Evolutionary conservation across 768 basidiomycete genomes (phyloP), one percentile per base, ranked within the genome.

Genomic region (Cantharellus cinnabarinus): DNA sequence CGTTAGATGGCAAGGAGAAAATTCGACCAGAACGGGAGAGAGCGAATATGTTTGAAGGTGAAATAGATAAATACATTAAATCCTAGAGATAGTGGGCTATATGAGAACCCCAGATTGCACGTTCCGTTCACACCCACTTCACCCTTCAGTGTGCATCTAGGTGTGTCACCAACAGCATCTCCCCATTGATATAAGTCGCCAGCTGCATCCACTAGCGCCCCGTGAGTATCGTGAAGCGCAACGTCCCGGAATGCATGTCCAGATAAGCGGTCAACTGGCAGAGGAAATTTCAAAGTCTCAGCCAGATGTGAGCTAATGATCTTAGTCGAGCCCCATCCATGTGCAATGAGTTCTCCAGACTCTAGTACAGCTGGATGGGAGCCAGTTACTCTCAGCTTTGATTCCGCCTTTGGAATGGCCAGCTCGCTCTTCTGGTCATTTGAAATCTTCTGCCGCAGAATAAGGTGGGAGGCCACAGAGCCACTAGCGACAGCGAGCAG

Each of bases 141-240:
- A 60, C 79, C 82, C 59, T 73, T 74, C 53, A 87, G 66, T 0
- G 82, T 83, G 68, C 38, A 70, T 74, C 3, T 82, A 82, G 38
- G 62, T 63, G 66, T 62, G 14, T 73, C 73, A 62, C 74, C 75
- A 68, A 80, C 84, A 0, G 77, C 81, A 48, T 75, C 73, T 0
- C 87, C 87, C 87, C 87, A 90, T 64, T 89, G 85, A 65, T 86
- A 84, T 2, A 88, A 81, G 64, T 91, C 82, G 35, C 88, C 89
- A 42, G 77, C 75, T 4, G 79, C 79, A 65, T 89, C 86, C 20
- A 89, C 78, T 62, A 84, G 87, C 10, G 81, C 86, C 0, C 79
- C 84, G 62, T 84, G 79, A 40, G 70, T 71, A 59, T 77, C 73
- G 58, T 87, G 80, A 37, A 89, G 69, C 7, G 75, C 79, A 42